Base-by-base conservation (phyloP, 2,329 filamentous ascomycete species). In the Scedosporium boydii region DNA sequence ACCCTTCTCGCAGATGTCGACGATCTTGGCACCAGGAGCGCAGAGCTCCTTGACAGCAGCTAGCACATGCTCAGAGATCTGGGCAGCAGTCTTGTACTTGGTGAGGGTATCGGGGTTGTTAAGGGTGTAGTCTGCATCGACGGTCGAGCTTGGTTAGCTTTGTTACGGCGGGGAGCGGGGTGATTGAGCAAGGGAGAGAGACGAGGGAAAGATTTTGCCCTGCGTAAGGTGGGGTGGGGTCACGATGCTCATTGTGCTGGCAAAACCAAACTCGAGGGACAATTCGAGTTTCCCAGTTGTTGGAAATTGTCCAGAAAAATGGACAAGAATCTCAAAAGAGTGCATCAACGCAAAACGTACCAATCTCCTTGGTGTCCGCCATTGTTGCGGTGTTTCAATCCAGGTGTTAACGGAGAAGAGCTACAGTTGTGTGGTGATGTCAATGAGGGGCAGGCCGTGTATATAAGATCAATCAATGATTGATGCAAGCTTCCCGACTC, bases 51-150 rank as follows among this genome's bases (percentile, higher is more conserved):
- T 80, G 68, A 99, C 93, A 69, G 89, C 88, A 70, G 92, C 91
- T 69, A 99, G 86, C 69, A 96, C 93, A 81, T 93, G 96, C 77
- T 97, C 91, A 60, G 93, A 95, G 78, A 99, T 98, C 75, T 90
- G 84, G 66, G 90, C 93, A 63, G 95, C 95, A 68, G 90, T 93
- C 87, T 96, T 98, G 85, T 98, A 98, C 84, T 98, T 99, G 79
- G 95, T 98, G 71, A 99, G 85, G 71, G 92, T 97, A 76, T 96
- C 90, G 65, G 90, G 91, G 82, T 96, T 95, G 77, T 87, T 90
- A 76, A 97, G 86, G 69, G 90, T 85, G 81, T 96, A 93, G 76
- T 96, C 91, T 96, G 69, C n/a, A 57, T 65, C 42, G 46, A 62
- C 44, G 59, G 34, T 55, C 48, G 9, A 41, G 60, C 62, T 41